Conservation (phyloP, 2,329 filamentous ascomycete genomes). For the Raffaelea deltoideospora region DNA sequence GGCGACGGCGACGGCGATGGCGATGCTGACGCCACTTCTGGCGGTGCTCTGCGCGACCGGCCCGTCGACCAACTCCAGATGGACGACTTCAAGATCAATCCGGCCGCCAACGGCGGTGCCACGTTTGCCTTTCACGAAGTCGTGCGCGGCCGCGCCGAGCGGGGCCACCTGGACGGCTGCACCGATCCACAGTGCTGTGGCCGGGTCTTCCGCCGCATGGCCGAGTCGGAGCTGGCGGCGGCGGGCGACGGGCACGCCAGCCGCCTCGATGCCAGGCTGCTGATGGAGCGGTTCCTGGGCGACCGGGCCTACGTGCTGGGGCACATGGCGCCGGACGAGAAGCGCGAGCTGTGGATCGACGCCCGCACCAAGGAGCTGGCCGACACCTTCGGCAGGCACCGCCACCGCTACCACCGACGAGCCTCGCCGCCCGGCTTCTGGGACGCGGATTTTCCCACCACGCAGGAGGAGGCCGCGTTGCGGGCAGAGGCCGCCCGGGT, state of each 20-base stretch:
- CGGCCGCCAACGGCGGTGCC: slow-evolving; percentile 51
- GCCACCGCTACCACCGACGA: slow-evolving; percentile 55
- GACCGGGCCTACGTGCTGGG: slow-evolving; percentile 43
- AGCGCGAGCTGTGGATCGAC: slow-evolving; percentile 53
- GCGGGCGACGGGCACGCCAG: slow-evolving; percentile 19
- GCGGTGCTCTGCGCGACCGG: slow-evolving; percentile 35
- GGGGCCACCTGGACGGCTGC: slow-evolving; percentile 59
- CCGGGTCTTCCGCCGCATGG: slow-evolving; percentile 52
- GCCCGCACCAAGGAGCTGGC: slow-evolving; percentile 61
- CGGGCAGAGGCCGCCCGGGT: slow-evolving; percentile 47
- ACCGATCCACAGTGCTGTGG: slow-evolving; percentile 65
- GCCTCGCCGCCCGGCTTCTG: slow-evolving; percentile 77
- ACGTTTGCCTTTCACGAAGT: slow-evolving; percentile 63
- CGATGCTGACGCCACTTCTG: too few species aligned
- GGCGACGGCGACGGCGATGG: too few species aligned
- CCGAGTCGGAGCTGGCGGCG: slow-evolving; percentile 29
- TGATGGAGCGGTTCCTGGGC: slow-evolving; percentile 43
- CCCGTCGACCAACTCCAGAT: slow-evolving; percentile 42
- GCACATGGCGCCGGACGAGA: slow-evolving; percentile 43
- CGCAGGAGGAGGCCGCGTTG: slow-evolving; percentile 61
- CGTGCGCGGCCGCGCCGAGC: slow-evolving; percentile 53
- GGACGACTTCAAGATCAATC: slow-evolving; percentile 73
- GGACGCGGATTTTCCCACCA: slow-evolving; percentile 76
- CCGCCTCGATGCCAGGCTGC: slow-evolving; percentile 25
- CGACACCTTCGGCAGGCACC: slow-evolving; percentile 62